phyloP scores from a whole-genome alignment of 2,329 filamentous ascomycete species.

The Hirsutella rhossiliensis region DNA sequence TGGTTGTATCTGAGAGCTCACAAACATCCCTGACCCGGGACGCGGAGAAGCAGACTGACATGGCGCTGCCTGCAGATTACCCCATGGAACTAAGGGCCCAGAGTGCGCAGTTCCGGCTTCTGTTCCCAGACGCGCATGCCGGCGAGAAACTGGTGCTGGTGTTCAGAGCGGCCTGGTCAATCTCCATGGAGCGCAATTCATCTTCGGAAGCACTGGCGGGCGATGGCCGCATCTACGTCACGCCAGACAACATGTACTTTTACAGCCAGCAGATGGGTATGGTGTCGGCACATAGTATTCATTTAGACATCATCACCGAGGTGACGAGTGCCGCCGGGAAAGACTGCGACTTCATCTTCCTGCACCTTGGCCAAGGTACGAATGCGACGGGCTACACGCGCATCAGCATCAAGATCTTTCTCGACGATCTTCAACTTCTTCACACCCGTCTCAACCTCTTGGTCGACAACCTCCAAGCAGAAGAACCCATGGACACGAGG shows the following conservation, averaged over 20 bases:
- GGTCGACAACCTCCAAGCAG: slow-evolving; percentile 65
- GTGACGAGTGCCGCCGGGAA: slow-evolving; percentile 81
- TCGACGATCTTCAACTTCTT: slow-evolving; percentile 74
- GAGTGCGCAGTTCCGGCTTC: slow-evolving; percentile 81
- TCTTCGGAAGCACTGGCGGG: slow-evolving; percentile 38
- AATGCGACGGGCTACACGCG: slow-evolving; percentile 55
- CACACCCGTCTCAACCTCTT: slow-evolving; percentile 77
- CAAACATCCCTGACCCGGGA: slow-evolving; percentile 14
- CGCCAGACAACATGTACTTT: slow-evolving; percentile 80
- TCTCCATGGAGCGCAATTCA: slow-evolving; percentile 30
- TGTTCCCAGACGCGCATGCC: slow-evolving; percentile 70
- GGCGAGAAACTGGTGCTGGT: slow-evolving; percentile 82
- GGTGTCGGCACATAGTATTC: slow-evolving; percentile 69
- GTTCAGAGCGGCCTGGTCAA: slow-evolving; percentile 79
- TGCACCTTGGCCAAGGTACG: slow-evolving; percentile 58
- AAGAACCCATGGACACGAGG: slow-evolving; percentile 55
- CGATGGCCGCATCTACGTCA: slow-evolving; percentile 74
- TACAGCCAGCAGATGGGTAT: slow-evolving; percentile 92
- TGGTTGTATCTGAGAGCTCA: slow-evolving; percentile 22
- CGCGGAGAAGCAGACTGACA: slow-evolving; percentile 20
- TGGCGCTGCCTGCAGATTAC: slow-evolving; percentile 62
- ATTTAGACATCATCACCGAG: slow-evolving; percentile 67
- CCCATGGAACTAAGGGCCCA: slow-evolving; percentile 73
- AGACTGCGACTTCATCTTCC: slow-evolving; percentile 85
- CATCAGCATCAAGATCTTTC: slow-evolving; percentile 83